These are phyloP conservation scores for Russula olivacea DNA, from an alignment of 768 basidiomycete genomes.

Conservation along the genomic window DNA sequence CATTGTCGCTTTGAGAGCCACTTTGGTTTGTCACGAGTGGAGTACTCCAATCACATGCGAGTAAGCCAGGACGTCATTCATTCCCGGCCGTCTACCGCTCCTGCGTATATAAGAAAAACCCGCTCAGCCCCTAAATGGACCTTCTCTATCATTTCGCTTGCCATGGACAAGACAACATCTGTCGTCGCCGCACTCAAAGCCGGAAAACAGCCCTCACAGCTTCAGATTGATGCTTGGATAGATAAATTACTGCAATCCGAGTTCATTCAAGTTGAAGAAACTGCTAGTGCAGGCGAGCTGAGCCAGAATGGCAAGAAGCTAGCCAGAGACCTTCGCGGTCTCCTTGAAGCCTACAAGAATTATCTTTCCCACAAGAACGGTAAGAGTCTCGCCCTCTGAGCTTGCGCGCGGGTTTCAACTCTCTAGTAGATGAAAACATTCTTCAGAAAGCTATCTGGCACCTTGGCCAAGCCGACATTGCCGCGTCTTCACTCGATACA, in stretches of 20 bases:
- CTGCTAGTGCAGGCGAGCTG: constrained; percentile 38
- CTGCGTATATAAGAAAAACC: constrained; percentile 7
- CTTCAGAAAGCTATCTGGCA: constrained; percentile 65
- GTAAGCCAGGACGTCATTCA: constrained; percentile 14
- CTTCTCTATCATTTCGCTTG: neutral
- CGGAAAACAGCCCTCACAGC: constrained; percentile 61
- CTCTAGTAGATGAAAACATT: constrained; percentile 49
- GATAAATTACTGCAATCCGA: constrained; percentile 50
- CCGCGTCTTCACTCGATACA: constrained; percentile 34
- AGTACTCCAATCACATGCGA: constrained; percentile 1
- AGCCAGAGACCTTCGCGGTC: constrained; percentile 42
- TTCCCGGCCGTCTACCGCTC: neutral
- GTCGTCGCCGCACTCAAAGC: constrained; percentile 63
- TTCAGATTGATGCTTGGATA: constrained; percentile 48
- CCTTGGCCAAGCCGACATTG: constrained; percentile 49
- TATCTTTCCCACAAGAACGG: constrained; percentile 54
- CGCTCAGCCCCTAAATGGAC: neutral
- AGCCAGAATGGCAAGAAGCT: constrained; percentile 51
- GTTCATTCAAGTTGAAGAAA: constrained; percentile 42
- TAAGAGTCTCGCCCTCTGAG: constrained; percentile 24
- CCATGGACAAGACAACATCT: constrained; percentile 60
- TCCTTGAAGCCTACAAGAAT: constrained; percentile 54
- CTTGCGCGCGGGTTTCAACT: neutral
- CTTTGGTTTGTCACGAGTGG: constrained; percentile 1
- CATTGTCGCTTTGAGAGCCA: neutral